Conservation (phyloP, 2,329 filamentous ascomycete species). For the Camptophora hylomeconis region DNA sequence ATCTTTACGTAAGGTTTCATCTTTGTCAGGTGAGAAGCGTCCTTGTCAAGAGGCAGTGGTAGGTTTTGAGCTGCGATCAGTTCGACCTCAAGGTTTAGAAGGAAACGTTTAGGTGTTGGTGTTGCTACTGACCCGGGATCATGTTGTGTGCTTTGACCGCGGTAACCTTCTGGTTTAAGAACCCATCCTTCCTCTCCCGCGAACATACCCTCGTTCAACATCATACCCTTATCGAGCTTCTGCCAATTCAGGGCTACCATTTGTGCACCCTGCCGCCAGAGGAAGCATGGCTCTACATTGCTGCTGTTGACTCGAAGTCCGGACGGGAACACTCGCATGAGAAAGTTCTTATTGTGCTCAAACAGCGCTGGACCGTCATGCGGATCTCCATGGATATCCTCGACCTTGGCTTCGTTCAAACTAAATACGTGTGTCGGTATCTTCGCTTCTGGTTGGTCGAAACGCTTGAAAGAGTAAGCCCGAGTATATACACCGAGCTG, state of each 20-base stretch:
- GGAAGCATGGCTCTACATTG: conserved; percentile 71
- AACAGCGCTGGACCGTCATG: conserved; percentile 49
- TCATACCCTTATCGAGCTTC: conserved; percentile 79
- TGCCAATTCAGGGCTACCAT: conserved; percentile 94
- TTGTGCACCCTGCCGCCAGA: conserved; percentile 82
- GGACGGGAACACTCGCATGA: conserved; percentile 83
- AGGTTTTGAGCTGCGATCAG: conserved; percentile 67
- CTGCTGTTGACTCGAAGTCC: conserved; percentile 70
- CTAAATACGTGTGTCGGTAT: conserved; percentile 53
- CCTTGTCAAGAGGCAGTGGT: conserved; percentile 46
- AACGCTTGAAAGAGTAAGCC: conserved; percentile 65
- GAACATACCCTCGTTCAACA: conserved; percentile 93
- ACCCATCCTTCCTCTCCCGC: conserved; percentile 69
- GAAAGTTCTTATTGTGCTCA: conserved; percentile 63
- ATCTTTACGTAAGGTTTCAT: conserved; percentile 67
- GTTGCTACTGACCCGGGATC: conserved; percentile 8
- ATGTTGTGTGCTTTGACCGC: too few relatives aligned
- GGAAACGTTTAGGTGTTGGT: conserved; percentile 25
- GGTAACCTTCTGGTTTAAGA: conserved; percentile 67
- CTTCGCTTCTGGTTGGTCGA: conserved; percentile 47
- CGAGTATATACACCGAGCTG: conserved; percentile 74
- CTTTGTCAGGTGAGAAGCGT: conserved; percentile 22
- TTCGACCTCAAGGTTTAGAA: conserved; percentile 58
- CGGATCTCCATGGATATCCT: conserved; percentile 48
- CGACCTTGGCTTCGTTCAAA: conserved; percentile 48